A percentile compares a stretch with the other conserved stretches of the same genome.
Evolutionary conservation across 2,329 filamentous ascomycete genomes (phyloP).

Genomic region (Cladophialophora exuberans): DNA sequence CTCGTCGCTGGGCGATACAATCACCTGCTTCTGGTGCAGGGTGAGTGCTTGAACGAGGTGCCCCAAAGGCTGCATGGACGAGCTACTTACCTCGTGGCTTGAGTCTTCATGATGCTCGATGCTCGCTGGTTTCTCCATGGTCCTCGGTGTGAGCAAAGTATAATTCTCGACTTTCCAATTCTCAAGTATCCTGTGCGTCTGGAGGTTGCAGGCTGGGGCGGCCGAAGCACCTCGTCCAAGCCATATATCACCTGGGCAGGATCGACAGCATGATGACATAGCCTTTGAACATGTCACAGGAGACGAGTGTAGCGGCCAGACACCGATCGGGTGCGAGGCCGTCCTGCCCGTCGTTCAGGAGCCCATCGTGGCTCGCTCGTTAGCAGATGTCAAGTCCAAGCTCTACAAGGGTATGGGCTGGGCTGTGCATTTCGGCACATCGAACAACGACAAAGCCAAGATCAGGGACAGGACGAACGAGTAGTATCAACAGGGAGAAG

Average conservation of each 20-base stretch:
- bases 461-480: no score
- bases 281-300: background rate
- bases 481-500: no score
- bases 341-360: conserved; percentile 5
- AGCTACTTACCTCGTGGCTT: conserved; percentile 4
- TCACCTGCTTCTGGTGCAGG: background rate
- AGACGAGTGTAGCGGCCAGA: background rate
- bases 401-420: background rate
- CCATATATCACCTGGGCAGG: background rate
- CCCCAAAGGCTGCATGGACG: background rate
- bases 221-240: background rate
- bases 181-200: no score
- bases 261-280: background rate
- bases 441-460: no score
- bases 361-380: background rate
- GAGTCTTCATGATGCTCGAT: conserved; percentile 8
- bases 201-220: background rate
- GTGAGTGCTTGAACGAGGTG: background rate
- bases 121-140: conserved; percentile 11
- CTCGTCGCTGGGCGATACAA: conserved; percentile 5
- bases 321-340: conserved; percentile 10
- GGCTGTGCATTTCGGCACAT: background rate
- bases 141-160: background rate
- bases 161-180: background rate
- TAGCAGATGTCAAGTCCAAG: background rate